Percentiles rank a stretch among this genome's conserved stretches.
Conservation (phyloP, 768 basidiomycete species). For the Rhizopogon sp. region DNA sequence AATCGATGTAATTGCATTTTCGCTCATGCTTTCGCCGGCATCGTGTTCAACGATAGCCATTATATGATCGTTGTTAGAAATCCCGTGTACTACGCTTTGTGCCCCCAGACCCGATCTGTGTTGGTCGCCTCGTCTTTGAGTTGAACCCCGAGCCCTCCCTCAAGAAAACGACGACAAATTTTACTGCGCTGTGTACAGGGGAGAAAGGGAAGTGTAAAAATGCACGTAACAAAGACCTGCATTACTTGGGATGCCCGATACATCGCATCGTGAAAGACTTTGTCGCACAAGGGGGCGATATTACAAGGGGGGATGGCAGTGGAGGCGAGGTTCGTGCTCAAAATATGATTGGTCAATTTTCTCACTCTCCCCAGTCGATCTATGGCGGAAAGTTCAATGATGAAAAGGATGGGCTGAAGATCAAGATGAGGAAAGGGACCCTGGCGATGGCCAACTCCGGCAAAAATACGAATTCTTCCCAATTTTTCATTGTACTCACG, state of each 20-base stretch:
- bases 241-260: slow-evolving; percentile 38
- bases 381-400: slow-evolving; percentile 47
- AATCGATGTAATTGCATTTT: slow-evolving; percentile 29
- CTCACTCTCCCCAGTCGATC: slow-evolving; percentile 28
- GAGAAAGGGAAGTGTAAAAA: slow-evolving; percentile 42
- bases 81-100: slow-evolving; percentile 27
- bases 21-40: slow-evolving; percentile 26
- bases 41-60: not conserved
- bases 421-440: slow-evolving; percentile 34
- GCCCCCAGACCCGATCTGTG: slow-evolving; percentile 32
- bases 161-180: slow-evolving; percentile 44
- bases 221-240: slow-evolving; percentile 39
- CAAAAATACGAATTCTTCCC: slow-evolving; percentile 43
- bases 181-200: slow-evolving; percentile 41
- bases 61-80: slow-evolving; percentile 17
- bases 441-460: slow-evolving; percentile 51
- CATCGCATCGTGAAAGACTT: slow-evolving; percentile 45
- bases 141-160: slow-evolving; percentile 35
- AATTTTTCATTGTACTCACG: slow-evolving; percentile 47
- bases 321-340: slow-evolving; percentile 44
- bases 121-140: slow-evolving; percentile 37
- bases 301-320: slow-evolving; percentile 47
- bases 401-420: slow-evolving; percentile 45
- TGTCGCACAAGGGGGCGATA: slow-evolving; percentile 50
- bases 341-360: not conserved